Evolutionary conservation across 169 alveolate genomes (phyloP), one percentile per base, ranked within the genome.

Genomic region (Plasmodium falciparum): DNA sequence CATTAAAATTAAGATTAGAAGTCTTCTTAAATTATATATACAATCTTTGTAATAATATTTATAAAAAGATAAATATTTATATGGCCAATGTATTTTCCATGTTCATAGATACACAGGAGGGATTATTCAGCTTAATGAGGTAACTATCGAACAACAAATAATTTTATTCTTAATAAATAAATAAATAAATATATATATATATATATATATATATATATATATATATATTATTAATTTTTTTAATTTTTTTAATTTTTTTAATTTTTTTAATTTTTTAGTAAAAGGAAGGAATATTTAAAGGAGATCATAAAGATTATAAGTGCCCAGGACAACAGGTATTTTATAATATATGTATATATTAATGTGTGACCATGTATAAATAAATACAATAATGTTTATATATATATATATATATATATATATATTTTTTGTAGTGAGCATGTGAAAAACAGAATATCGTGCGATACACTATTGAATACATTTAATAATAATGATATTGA

Each of bases 11-110:
- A 58, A 49, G 39, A 58, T 17, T 72, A 22, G 83, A 72, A 50
- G 83, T 66, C n/a, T n/a, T 49, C 29, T 24, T 72, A 33, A 72
- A 72, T 50, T 72, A 52, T 20, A n/a, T 72, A 4, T 72, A 29
- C 67, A 72, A 43, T 22, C 3, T 50, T 22, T 72, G 70, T 43
- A 72, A 58, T 17, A 49, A 43, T 17, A 13, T 72, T 13, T 9
- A 47, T 50, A 15, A 50, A n/a, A 45, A 12, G 22, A 58, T 72
- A 45, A 45, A 50, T 22, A 13, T n/a, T 13, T 63, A 26, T 29
- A 13, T 72, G 12, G 17, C 13, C 0, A 1, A 50, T 17, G 11
- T 50, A 13, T 72, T 63, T 43, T 3, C n/a, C 20, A 15, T 15
- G 12, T 58, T 72, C 3, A 39, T 39, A 39, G 47, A 39, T 5